Evolutionary conservation across 176 grass and related monocot genomes (phyloP).

Genomic region (Ensete ventricosum): DNA sequence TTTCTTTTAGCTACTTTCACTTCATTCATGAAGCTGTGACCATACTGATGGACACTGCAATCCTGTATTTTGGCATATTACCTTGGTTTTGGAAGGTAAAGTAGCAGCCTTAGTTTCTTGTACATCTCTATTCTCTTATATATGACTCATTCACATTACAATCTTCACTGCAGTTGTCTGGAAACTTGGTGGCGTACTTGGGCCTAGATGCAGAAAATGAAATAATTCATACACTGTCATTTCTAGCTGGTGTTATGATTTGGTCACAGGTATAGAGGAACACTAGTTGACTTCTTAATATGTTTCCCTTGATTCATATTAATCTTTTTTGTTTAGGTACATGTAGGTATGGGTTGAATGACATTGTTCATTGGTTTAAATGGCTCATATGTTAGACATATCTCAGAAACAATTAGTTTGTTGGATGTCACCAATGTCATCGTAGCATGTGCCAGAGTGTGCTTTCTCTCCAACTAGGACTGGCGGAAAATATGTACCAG

Average conservation of each 20-base stretch:
- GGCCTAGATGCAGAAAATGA: slow-evolving; percentile 89
- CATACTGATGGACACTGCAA: slow-evolving; percentile 79
- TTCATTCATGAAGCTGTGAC: slow-evolving; percentile 76
- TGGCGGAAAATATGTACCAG: too few species aligned
- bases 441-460: too few species aligned
- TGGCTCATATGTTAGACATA: too few species aligned
- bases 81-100: slow-evolving; percentile 98
- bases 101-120: slow-evolving; percentile 8
- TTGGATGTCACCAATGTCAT: too few species aligned
- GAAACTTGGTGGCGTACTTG: slow-evolving; percentile 33
- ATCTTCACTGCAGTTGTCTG: slow-evolving; percentile 48
- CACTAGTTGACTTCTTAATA: background rate
- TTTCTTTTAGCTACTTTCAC: slow-evolving; percentile 47
- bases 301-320: too few species aligned
- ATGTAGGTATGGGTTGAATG: too few species aligned
- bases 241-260: slow-evolving; percentile 86
- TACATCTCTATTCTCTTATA: background rate
- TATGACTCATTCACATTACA: slow-evolving; percentile 20
- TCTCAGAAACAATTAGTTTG: too few species aligned
- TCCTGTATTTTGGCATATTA: slow-evolving; percentile 75
- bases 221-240: slow-evolving; percentile 89
- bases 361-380: too few species aligned
- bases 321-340: too few species aligned
- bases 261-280: slow-evolving; percentile 81
- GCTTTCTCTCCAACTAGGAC: too few species aligned